Percentiles rank a stretch among this genome's conserved stretches.
Conservation (phyloP, 2,329 filamentous ascomycete species). For the Colletotrichum musicola region DNA sequence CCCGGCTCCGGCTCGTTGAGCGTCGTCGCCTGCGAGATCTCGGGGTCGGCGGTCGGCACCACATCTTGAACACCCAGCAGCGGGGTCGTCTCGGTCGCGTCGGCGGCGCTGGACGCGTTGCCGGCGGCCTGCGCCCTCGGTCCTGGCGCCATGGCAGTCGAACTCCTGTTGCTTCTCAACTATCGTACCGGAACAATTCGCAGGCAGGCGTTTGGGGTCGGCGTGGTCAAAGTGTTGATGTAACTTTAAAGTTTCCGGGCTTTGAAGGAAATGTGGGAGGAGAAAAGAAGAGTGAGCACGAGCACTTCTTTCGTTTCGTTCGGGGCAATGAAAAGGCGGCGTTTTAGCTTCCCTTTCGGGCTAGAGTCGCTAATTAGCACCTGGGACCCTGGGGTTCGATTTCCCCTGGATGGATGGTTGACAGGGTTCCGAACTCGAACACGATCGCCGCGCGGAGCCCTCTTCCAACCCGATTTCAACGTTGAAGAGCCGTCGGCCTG, state of each 20-base stretch:
- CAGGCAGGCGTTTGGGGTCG: too few species aligned
- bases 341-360: background rate
- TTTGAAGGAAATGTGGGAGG: background rate
- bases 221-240: background rate
- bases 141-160: conserved; percentile 8
- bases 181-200: too few species aligned
- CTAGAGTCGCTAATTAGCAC: too few species aligned
- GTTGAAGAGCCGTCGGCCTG: too few species aligned
- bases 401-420: too few species aligned
- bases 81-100: conserved; percentile 30
- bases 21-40: conserved; percentile 23
- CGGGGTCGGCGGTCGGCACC: conserved; percentile 29
- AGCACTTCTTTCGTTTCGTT: background rate
- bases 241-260: background rate
- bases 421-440: too few species aligned
- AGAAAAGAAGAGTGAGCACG: background rate
- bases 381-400: too few species aligned
- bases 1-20: conserved; percentile 13
- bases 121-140: background rate
- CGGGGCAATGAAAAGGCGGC: background rate
- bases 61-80: conserved; percentile 17
- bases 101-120: background rate
- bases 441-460: too few species aligned
- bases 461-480: too few species aligned
- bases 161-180: background rate